These are phyloP conservation scores for Tritrichomonas musculus DNA, from an alignment of 208 protist species.

Conservation along the genomic window DNA sequence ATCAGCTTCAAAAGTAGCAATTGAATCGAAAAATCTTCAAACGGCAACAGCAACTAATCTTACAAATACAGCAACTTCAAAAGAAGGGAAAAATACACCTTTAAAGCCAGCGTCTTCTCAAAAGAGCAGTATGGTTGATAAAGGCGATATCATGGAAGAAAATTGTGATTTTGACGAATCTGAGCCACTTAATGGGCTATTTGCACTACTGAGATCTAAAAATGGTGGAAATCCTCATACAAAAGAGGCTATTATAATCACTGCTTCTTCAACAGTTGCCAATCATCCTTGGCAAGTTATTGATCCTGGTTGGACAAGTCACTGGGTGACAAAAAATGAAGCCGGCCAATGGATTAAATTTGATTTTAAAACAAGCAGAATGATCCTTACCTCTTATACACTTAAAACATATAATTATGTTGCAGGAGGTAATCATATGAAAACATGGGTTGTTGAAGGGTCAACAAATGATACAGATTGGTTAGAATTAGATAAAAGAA, in stretches of 20 bases:
- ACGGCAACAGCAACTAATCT: too few species aligned
- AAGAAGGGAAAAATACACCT: too few species aligned
- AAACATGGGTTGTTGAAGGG: background rate
- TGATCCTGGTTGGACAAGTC: background rate
- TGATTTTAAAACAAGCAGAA: background rate
- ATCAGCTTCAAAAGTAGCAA: too few species aligned
- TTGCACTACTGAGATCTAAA: background rate
- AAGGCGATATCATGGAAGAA: too few species aligned
- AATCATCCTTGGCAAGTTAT: background rate
- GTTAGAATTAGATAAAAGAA: background rate
- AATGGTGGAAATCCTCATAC: background rate
- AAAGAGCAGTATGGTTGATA: too few species aligned
- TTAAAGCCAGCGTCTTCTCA: too few species aligned
- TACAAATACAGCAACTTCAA: too few species aligned
- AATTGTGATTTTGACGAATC: too few species aligned
- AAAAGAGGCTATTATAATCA: background rate
- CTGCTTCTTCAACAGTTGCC: background rate
- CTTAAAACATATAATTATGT: constrained; percentile 19
- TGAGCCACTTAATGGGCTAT: background rate
- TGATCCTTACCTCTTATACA: background rate
- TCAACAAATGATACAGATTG: constrained; percentile 5
- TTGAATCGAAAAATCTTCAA: too few species aligned
- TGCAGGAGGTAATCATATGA: background rate
- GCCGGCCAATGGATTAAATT: constrained; percentile 25
- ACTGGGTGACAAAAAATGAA: background rate